These are phyloP conservation scores for Vigna mungo DNA, from an alignment of 306 rosid genomes.

Conservation along the genomic window DNA sequence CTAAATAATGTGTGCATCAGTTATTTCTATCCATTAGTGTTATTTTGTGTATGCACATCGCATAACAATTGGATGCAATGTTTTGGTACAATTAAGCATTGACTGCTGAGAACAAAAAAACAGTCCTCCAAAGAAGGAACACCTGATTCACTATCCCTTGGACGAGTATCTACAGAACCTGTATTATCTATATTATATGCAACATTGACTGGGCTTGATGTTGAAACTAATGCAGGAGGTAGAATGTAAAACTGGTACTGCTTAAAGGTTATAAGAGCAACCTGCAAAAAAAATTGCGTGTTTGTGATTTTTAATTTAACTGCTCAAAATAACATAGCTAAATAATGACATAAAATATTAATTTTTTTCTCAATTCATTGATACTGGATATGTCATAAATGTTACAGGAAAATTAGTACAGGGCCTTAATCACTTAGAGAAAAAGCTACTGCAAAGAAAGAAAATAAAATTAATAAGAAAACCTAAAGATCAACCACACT, in stretches of 20 bases:
- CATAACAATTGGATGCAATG: slow-evolving; percentile 8
- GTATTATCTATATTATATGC: slow-evolving; percentile 47
- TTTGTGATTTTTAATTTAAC: slow-evolving; percentile 19
- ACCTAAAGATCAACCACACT: no score
- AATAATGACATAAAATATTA: slow-evolving; percentile 4
- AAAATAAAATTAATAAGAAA: no score
- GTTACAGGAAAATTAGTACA: no score
- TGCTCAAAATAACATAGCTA: not conserved
- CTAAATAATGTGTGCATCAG: slow-evolving; percentile 21
- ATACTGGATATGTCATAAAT: not conserved
- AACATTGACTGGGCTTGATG: slow-evolving; percentile 39
- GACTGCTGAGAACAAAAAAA: slow-evolving; percentile 19
- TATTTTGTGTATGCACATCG: slow-evolving; percentile 6
- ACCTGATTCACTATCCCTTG: slow-evolving; percentile 54
- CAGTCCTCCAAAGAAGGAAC: not conserved
- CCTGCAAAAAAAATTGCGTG: slow-evolving; percentile 42
- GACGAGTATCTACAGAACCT: slow-evolving; percentile 16
- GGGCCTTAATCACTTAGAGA: no score
- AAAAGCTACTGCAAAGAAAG: no score
- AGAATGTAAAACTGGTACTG: slow-evolving; percentile 51
- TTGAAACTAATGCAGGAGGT: slow-evolving; percentile 48
- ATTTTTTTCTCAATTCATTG: not conserved
- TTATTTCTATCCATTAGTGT: not conserved
- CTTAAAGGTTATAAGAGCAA: slow-evolving; percentile 44
- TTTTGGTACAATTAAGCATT: slow-evolving; percentile 11